A percentile compares a stretch with the other conserved stretches of the same genome.
Evolutionary conservation across 2,329 filamentous ascomycete genomes (phyloP).

Genomic region (Orbilia ellipsospora): DNA sequence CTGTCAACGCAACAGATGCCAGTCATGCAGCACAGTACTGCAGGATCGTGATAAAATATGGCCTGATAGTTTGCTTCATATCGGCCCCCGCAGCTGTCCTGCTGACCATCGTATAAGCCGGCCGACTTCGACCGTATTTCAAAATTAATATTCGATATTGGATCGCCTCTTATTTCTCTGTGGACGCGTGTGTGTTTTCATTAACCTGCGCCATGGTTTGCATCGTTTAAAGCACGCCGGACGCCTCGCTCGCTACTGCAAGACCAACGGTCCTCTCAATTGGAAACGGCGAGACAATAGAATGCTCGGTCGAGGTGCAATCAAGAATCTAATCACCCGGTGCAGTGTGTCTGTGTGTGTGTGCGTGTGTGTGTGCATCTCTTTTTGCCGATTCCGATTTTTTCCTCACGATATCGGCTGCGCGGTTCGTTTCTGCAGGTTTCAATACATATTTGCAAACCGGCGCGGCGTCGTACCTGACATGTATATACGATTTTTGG

Average conservation of each 20-base stretch:
- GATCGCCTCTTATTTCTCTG: neutral
- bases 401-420: conserved; percentile 36
- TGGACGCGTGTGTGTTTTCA: conserved; percentile 9
- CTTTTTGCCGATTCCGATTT: neutral
- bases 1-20: neutral
- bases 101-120: neutral
- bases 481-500: too few relatives aligned
- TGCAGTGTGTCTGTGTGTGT: neutral
- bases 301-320: neutral
- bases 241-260: neutral
- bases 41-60: too few relatives aligned
- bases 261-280: neutral
- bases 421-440: conserved; percentile 34
- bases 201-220: conserved; percentile 49
- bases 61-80: too few relatives aligned
- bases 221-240: conserved; percentile 35
- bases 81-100: too few relatives aligned
- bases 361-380: neutral
- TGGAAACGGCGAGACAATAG: neutral
- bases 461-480: too few relatives aligned
- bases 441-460: neutral
- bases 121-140: neutral
- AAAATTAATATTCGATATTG: conserved; percentile 4
- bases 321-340: too few relatives aligned
- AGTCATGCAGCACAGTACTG: too few relatives aligned